Percentiles rank a stretch among this genome's conserved stretches.
Conservation (phyloP, 495 filamentous ascomycete genomes). For the Penicillium dipodomyicola region DNA sequence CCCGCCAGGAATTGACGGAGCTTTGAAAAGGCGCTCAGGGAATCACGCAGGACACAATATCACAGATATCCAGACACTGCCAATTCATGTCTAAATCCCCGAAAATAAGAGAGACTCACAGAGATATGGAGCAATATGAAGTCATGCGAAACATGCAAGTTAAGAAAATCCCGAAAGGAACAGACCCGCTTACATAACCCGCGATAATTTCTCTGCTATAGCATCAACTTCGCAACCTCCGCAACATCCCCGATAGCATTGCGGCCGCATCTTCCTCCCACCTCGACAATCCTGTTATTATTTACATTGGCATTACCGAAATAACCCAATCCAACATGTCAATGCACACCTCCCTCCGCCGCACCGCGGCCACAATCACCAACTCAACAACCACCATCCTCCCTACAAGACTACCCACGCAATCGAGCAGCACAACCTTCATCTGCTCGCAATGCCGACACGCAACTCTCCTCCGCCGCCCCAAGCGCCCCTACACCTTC, state of each 20-base stretch:
- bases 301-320: not conserved
- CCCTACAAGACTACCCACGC: conserved; percentile 26
- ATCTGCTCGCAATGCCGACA: conserved; percentile 60
- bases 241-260: conserved; percentile 15
- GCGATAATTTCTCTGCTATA: conserved; percentile 35
- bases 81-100: conserved; percentile 9
- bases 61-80: not conserved
- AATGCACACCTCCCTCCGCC: conserved; percentile 44
- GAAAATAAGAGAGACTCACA: conserved; percentile 18
- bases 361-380: conserved; percentile 36
- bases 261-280: conserved; percentile 1
- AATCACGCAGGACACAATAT: conserved; percentile 8
- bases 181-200: conserved; percentile 27
- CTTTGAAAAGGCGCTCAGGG: conserved; percentile 15
- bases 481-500: conserved; percentile 90
- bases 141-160: conserved; percentile 7
- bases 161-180: conserved; percentile 20
- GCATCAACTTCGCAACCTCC: conserved; percentile 22
- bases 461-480: conserved; percentile 84
- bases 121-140: conserved; percentile 3
- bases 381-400: conserved; percentile 30
- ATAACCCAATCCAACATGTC: conserved; percentile 29
- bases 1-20: conserved; percentile 16
- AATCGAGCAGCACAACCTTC: conserved; percentile 37
- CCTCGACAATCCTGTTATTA: not conserved